phyloP scores from a whole-genome alignment of 306 rosid genomes.

The Astragalus glycyphyllos region DNA sequence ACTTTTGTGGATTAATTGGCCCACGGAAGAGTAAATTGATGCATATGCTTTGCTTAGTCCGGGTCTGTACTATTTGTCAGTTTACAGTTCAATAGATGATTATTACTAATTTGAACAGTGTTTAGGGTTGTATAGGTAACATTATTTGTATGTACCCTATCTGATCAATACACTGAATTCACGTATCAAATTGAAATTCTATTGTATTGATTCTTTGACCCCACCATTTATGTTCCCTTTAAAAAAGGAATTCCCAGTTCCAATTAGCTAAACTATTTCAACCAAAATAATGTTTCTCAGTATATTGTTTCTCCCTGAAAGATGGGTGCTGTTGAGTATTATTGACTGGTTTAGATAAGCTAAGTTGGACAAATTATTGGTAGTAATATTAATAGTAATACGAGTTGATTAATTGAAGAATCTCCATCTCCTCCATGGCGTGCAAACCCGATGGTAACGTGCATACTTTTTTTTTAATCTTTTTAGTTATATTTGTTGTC shows the following conservation, averaged over 20 bases:
- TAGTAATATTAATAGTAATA: neutral
- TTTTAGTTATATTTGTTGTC: slow-evolving; percentile 5
- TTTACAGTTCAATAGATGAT: slow-evolving; percentile 48
- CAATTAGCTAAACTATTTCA: slow-evolving; percentile 10
- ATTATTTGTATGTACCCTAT: slow-evolving; percentile 18
- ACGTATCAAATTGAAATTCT: slow-evolving; percentile 1
- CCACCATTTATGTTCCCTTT: slow-evolving; percentile 1
- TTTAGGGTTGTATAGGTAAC: slow-evolving; percentile 36
- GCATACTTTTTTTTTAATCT: neutral
- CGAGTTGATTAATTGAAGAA: neutral
- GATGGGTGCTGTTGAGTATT: too few relatives aligned
- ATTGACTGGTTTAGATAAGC: neutral
- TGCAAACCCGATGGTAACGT: neutral
- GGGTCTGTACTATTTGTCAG: slow-evolving; percentile 46
- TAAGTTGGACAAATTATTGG: slow-evolving; percentile 9
- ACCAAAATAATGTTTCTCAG: slow-evolving; percentile 9
- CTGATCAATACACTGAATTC: slow-evolving; percentile 29
- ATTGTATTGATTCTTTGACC: slow-evolving; percentile 16
- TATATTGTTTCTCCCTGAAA: neutral
- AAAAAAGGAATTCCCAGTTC: neutral
- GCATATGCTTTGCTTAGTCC: slow-evolving; percentile 51
- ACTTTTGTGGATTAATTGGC: slow-evolving; percentile 53
- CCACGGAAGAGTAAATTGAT: slow-evolving; percentile 64
- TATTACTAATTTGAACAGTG: slow-evolving; percentile 47
- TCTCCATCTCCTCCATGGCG: neutral